Conservation (phyloP, 139 green algal species). For the Tetradesmus lagerheimii region DNA sequence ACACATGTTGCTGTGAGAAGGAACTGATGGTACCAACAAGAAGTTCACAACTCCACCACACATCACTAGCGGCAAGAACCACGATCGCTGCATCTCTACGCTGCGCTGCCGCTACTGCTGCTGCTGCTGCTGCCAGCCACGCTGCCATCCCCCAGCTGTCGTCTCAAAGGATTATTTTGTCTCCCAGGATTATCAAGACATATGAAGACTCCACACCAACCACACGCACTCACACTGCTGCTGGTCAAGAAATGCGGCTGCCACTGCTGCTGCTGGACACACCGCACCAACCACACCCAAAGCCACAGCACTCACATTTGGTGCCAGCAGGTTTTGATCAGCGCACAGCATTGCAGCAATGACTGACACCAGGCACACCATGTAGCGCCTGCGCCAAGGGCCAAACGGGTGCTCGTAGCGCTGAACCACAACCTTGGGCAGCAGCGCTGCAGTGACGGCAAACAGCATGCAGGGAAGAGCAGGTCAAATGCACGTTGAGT, state of each 20-base stretch:
- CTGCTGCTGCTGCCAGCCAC: neutral
- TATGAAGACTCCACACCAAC: too few species aligned
- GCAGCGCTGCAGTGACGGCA: slow-evolving; percentile 14
- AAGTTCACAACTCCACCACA: too few species aligned
- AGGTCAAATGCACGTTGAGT: neutral
- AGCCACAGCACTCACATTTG: slow-evolving; percentile 73
- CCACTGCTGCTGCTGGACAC: neutral
- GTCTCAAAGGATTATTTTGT: too few species aligned
- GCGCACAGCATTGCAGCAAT: slow-evolving; percentile 84
- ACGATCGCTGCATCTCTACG: neutral
- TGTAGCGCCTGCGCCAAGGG: slow-evolving; percentile 56
- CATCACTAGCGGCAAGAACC: too few species aligned
- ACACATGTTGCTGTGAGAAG: too few species aligned
- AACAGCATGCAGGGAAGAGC: too few species aligned
- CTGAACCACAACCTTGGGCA: slow-evolving; percentile 12
- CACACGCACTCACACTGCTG: too few species aligned
- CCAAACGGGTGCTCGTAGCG: slow-evolving; percentile 57
- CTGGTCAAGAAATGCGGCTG: too few species aligned
- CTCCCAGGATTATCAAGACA: too few species aligned
- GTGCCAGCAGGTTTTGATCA: slow-evolving; percentile 93
- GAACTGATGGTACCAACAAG: too few species aligned
- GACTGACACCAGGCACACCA: slow-evolving; percentile 78
- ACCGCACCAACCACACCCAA: neutral
- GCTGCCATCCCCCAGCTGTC: too few species aligned
- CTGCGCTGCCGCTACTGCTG: neutral